Evolutionary conservation across 371 early-diverging fungal species (phyloP), one percentile per base, ranked within the genome.

Genomic region (Zancudomyces culisetae): DNA sequence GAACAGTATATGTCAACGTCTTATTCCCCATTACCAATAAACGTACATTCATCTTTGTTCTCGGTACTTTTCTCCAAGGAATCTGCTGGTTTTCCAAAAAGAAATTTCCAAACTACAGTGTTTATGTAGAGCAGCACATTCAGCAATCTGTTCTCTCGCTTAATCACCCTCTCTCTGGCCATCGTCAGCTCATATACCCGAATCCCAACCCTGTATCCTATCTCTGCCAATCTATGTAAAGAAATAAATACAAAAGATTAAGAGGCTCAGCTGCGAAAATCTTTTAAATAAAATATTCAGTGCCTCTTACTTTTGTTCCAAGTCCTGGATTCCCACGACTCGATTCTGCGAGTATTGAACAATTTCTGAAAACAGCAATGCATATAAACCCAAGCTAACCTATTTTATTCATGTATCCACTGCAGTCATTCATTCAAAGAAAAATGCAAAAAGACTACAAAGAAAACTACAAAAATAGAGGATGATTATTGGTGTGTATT

Each of bases 1-100:
- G n/a, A n/a, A n/a, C n/a, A n/a, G n/a, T n/a, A n/a, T n/a, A n/a
- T n/a, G n/a, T n/a, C n/a, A n/a, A n/a, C n/a, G n/a, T n/a, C n/a
- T n/a, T n/a, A n/a, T n/a, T n/a, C n/a, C n/a, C n/a, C 15, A 45
- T 27, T 45, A 28, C 18, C 4, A 27, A 28, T 10, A 24, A 27
- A 45, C 4, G 6, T 27, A 45, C 45, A 95, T 77, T 96, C 94
- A 55, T 95, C 95, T 42, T 90, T 89, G 57, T 80, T 79, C 48
- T 95, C 93, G 2, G 90, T 91, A 52, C 85, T 81, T 61, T 85
- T 86, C 59, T 91, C 92, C 39, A 91, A 70, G 29, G 94, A 83
- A 70, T 95, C 93, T 3, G 94, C 94, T 54, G 76, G 78, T 61
- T 90, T 92, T 45, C 89, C 92, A 73, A 95, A 95, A 56, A 95